Evolutionary conservation across 2,329 filamentous ascomycete species (phyloP), one percentile per base, ranked within the genome.

Genomic region (Calonectria pseudoreteaudii): DNA sequence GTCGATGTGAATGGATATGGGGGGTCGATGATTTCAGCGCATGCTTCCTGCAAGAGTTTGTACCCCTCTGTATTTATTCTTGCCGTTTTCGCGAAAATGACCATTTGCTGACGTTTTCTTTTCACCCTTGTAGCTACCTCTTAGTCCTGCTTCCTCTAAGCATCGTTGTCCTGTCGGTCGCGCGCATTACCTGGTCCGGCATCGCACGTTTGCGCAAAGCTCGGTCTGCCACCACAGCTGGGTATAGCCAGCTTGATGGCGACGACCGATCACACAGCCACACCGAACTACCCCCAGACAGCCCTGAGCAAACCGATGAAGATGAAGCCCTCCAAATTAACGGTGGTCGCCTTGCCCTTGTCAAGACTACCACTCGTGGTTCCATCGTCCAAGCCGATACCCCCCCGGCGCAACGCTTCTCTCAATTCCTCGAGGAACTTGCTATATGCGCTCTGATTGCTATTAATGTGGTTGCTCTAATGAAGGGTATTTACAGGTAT

Each of bases 121-220:
- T 72, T 60, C 53, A 5, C 38, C 38, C 58, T 64, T 71, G 16
- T 68, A 86, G 84, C 71, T 85, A 84, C 71, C 83, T 86, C 56
- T 93, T 94, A 84, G 91, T 94, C 74, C 87, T 98, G 60, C 89
- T 98, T 69, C 97, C 97, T 69, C 87, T 97, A 74, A 86, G 93
- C 74, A 88, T 93, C 72, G 91, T 95, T 84, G 89, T 86, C 75
- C 79, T 94, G 31, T 98, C 97, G 9, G 83, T 96, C 77, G 82
- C 94, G 67, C 88, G 92, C 78, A 90, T 98, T 71, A 78, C 89
- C 72, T 82, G 89, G 78, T 91, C 93, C 81, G 86, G 89, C 78
- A 83, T 91, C 76, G 86, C 88, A 73, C 89, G 89, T 71, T 86
- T 87, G 75, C 83, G 89, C 76, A 79, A 72, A 86, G 86, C 78